Evolutionary conservation across 1,139 yeast genomes (phyloP), one percentile per base, ranked within the genome.

Genomic region (Suhomyces guaymorum): DNA sequence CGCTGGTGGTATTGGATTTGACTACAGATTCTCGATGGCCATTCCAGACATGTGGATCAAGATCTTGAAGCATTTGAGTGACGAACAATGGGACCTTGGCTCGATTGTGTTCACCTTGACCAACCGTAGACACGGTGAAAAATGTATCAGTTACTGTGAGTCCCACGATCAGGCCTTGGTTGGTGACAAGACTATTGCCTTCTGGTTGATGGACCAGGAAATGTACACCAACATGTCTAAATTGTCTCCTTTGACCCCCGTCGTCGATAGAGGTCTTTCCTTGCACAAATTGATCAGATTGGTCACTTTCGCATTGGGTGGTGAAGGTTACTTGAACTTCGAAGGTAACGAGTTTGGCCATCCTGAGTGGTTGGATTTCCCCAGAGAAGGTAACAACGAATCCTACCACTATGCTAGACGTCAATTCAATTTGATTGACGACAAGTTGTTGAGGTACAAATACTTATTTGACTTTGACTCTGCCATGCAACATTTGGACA

Each of bases 31-130:
- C 39, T 94, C 96, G 3, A 92, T 92, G 98, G 97, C 97, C 1
- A 73, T 92, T 42, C 98, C 98, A 5, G 98, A 92, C 60, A 90
- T 90, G 97, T 92, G 98, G 97, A 92, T 92, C 63, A 92, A 92
- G 60, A 64, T 89, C 33, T 65, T 92, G 49, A 92, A 92, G 57
- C 97, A 90, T 55, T 67, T 75, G 44, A 54, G 65, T 24, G 98
- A 92, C 57, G 96, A 90, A 44, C 84, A 88, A 36, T 92, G 98
- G 98, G 89, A 90, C 52, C 61, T 92, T 66, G 90, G 84, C 21
- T 70, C 73, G 42, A 88, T 92, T 40, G 82, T 82, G 15, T 82
- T 78, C 54, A 87, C 95, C 1, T 73, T 92, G 50, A 82, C 95
- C 28, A 92, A 92, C 64, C 75, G 98, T 52, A 78, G 98, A 48